Base-by-base conservation (phyloP, 2,329 filamentous ascomycete genomes). In the Paecilomyces sp. region DNA sequence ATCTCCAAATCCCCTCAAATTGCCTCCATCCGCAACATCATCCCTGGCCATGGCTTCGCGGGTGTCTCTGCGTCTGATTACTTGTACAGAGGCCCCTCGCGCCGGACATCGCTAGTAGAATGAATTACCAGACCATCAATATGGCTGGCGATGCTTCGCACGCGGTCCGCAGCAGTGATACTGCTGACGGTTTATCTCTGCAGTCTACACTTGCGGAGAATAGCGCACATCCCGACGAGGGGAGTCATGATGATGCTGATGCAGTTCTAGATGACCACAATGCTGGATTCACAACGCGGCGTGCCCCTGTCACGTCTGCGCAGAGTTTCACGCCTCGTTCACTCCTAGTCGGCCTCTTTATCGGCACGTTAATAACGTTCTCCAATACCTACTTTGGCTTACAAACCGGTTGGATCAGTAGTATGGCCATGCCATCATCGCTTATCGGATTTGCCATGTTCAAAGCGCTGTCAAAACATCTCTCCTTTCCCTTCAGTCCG, bases 351-450 rank as follows among this genome's bases (percentile, higher is more conserved):
- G 94, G 94, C 15, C 80, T 96, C 5, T 79, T 85, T 3, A 94
- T 99, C 63, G 94, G 94, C 50, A 85, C 94, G 3, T 81, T 97
- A 58, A 96, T 97, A 69, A 94, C 90, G 71, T 96, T 96, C 73
- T 95, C 91, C 57, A 99, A 99, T 72, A 97, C 95, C 81, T 99
- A 97, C 75, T 99, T 99, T 73, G 94, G 94, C n/a, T 81, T 99
- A 33, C 94, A 97, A 77, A 95, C 91, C 30, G 87, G 87, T 64
- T 90, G 87, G 87, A 84, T 90, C 41, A 85, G 88, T 68, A 90
- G 91, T 66, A 97, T 99, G 94, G 90, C 91, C 15, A 97, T 99
- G 92, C 94, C 94, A 0, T 90, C 92, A 1, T 94, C 92, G 24
- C 80, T 99, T 61, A 91, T 99, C 70, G 93, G 94, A 1, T 97